phyloP scores from a whole-genome alignment of 192 early-diverging fungal genomes.

The Umbelopsis sp. region DNA sequence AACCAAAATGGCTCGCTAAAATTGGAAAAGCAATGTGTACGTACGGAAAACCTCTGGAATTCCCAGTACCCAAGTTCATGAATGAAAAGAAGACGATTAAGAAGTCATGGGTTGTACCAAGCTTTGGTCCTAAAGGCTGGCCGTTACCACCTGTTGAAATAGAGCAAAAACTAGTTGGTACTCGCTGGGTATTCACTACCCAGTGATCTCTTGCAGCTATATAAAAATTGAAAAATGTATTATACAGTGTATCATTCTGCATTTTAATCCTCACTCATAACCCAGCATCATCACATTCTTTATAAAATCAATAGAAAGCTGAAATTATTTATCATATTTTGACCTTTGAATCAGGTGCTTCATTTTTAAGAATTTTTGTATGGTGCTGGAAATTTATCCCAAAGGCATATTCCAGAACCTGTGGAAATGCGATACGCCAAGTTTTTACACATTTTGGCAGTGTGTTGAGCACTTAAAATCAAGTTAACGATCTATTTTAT shows the following conservation, averaged over 20 bases:
- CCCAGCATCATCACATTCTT: too few relatives aligned
- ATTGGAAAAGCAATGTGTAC: constrained; percentile 74
- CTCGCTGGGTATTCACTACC: constrained; percentile 61
- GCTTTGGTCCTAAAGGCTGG: constrained; percentile 74
- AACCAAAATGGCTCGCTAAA: constrained; percentile 80
- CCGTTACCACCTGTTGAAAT: constrained; percentile 68
- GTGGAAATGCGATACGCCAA: too few relatives aligned
- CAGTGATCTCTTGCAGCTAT: constrained; percentile 18
- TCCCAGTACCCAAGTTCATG: constrained; percentile 66
- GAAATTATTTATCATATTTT: too few relatives aligned
- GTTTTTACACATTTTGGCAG: too few relatives aligned
- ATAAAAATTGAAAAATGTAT: not conserved
- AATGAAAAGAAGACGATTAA: constrained; percentile 58
- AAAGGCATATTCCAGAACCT: too few relatives aligned
- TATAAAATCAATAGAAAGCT: too few relatives aligned
- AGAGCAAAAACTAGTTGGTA: constrained; percentile 58
- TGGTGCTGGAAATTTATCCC: too few relatives aligned
- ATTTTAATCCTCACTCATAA: too few relatives aligned
- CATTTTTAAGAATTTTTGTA: too few relatives aligned
- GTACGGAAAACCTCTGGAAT: constrained; percentile 72
- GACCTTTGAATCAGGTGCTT: not conserved
- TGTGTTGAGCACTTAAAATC: too few relatives aligned
- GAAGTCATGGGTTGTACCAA: constrained; percentile 61
- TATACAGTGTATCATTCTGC: not conserved
- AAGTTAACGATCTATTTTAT: too few relatives aligned